Evolutionary conservation across 805 yeast species (phyloP), one percentile per base, ranked within the genome.

Genomic region (Blastobotrys chiropterorum): DNA sequence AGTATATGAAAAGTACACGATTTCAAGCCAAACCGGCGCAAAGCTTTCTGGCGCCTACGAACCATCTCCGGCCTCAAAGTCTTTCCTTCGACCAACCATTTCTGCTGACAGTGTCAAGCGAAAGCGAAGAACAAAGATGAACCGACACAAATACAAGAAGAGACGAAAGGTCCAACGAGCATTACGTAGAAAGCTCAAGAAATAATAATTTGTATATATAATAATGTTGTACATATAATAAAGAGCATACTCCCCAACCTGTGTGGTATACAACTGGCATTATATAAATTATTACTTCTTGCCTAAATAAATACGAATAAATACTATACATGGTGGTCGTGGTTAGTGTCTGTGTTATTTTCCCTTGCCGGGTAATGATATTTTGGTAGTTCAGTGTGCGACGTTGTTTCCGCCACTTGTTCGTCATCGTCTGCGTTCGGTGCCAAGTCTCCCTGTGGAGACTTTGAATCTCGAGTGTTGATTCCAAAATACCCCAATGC

Each of bases 101-200:
- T 48, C 50, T 31, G 59, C 58, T 20, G 70, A 74, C 17, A 63
- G 70, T 46, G 77, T 72, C 39, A 65, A 65, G 57, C 66, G 77
- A 47, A 72, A 72, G 65, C 83, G 99, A 74, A 81, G 87, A 72
- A 81, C 87, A 69, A 92, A 90, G 78, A 94, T 94, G 97, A 94
- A 92, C 81, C 88, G 90, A 67, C 99, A 94, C 72, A 94, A 94
- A 76, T 78, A 89, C 68, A 86, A 94, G 75, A 94, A 94, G 84
- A 86, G 98, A 80, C 86, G 97, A 81, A 90, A 83, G 80, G 87
- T 83, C 45, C 95, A 90, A 70, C 80, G 95, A 31, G 67, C 73
- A 16, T 59, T 66, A 55, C 65, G 71, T 49, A 59, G 75, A 48
- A 64, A 66, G 57, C 62, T 66, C 40, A 58, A 58, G 38, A 58